Percentiles rank a stretch among this genome's conserved stretches.
Evolutionary conservation across 1,284 basidiomycete genomes (phyloP).

Genomic region (Cystobasidiaceae sp.): DNA sequence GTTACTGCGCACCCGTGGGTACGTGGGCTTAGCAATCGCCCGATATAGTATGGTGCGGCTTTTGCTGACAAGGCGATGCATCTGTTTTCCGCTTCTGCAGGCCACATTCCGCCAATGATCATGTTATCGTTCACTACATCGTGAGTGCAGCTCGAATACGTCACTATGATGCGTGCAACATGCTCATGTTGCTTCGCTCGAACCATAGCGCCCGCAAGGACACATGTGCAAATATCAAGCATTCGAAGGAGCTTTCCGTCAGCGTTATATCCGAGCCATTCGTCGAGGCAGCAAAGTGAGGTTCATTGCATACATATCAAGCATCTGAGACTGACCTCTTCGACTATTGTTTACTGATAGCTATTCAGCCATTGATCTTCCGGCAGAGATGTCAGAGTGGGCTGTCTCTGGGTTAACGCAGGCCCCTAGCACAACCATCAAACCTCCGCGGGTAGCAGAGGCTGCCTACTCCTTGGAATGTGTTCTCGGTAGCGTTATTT

Average conservation of each 20-base stretch:
- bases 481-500: no score
- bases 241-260: slow-evolving; percentile 64
- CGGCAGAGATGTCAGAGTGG: slow-evolving; percentile 65
- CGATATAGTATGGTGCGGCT: no score
- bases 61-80: no score
- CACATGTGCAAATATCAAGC: slow-evolving; percentile 61
- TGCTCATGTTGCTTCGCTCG: no score
- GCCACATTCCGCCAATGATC: neutral
- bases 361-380: slow-evolving; percentile 60
- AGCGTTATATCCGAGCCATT: slow-evolving; percentile 70
- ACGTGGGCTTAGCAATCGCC: no score
- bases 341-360: no score
- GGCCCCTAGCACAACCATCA: slow-evolving; percentile 58
- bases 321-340: no score
- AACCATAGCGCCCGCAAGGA: slow-evolving; percentile 51
- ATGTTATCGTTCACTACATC: neutral
- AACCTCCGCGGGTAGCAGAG: slow-evolving; percentile 64
- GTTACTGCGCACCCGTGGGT: slow-evolving; percentile 4
- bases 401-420: slow-evolving; percentile 63
- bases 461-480: slow-evolving; percentile 67
- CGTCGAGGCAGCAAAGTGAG: slow-evolving; percentile 62
- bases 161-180: no score
- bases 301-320: neutral
- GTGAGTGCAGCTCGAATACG: neutral
- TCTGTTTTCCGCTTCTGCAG: no score